Conservation (phyloP, 163 green algal species). For the Chlamydomonas reinhardtii region DNA sequence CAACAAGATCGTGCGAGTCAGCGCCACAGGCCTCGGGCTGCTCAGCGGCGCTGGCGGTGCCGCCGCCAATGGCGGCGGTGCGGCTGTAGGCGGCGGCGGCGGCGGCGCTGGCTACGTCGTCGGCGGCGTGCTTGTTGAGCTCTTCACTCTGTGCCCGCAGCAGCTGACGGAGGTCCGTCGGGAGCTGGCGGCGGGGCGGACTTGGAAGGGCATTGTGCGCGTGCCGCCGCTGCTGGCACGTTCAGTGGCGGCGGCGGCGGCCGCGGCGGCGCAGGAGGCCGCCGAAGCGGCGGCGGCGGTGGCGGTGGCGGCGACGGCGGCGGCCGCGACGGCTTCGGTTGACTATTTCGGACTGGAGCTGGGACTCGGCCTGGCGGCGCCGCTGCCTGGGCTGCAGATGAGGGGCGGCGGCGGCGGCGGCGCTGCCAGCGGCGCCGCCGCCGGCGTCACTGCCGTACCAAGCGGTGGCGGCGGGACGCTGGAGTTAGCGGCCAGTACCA, state of each 20-base stretch:
- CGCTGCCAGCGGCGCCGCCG: too few relatives aligned
- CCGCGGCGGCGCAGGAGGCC: too few relatives aligned
- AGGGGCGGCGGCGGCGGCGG: too few relatives aligned
- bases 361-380: too few relatives aligned
- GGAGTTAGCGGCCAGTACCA: too few relatives aligned
- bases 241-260: neutral
- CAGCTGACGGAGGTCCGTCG: neutral
- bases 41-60: neutral
- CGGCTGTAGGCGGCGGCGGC: neutral
- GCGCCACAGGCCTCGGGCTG: neutral
- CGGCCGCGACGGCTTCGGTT: too few relatives aligned
- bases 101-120: neutral
- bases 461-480: too few relatives aligned
- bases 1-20: neutral
- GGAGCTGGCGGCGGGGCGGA: neutral
- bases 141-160: slow-evolving; percentile 25
- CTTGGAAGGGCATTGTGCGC: slow-evolving; percentile 29
- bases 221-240: slow-evolving; percentile 9
- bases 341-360: too few relatives aligned
- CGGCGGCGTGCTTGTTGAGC: neutral
- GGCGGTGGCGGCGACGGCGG: too few relatives aligned
- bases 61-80: neutral
- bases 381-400: too few relatives aligned
- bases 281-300: too few relatives aligned
- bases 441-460: too few relatives aligned